Evolutionary conservation across 75 land plant genomes (phyloP), one percentile per base, ranked within the genome.

Genomic region (Picea glauca): DNA sequence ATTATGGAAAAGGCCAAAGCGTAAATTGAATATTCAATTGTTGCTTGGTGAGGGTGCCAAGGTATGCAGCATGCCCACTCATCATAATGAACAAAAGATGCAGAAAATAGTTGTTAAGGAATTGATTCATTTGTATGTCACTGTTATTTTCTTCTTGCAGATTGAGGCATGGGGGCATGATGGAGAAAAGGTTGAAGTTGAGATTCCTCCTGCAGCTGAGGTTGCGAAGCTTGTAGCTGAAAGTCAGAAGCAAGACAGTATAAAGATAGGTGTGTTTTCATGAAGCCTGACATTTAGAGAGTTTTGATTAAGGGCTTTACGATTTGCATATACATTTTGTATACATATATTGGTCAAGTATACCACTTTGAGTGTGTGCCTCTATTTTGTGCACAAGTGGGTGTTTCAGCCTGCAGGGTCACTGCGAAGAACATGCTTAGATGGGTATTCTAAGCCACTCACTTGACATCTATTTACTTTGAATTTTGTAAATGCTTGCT

Each of bases 11-110:
- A 87, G 98, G 78, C 99, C 98, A 73, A 84, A 86, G 17, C 90
- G 99, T n/a, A 75, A 81, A 58, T 78, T 97, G 13, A 81, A 87
- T 81, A 91, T 93, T 33, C 85, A 88, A 15, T 65, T 97, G 62
- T 82, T 97, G 72, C 79, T 97, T 78, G 98, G 94, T 75, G 88
- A 81, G 74, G 79, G 82, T 82, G 91, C 94, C 68, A 85, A 81
- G 94, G 98, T 96, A 75, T 61, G 46, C 1, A 31, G 13, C 60
- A 66, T 5, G 33, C 13, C 40, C 70, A 35, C 79, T 76, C 58
- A 68, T 78, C 18, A 18, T 18, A 60, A 23, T 3, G 65, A 50
- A 3, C 40, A 66, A 13, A 65, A 32, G 5, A 31, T 3, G 15
- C 32, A 17, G 76, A 58, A 78, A 13, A 12, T 26, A 26, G 58